Percentiles rank a stretch among this genome's conserved stretches.
Evolutionary conservation across 495 filamentous ascomycete species (phyloP).

Genomic region (Bacidia gigantensis): DNA sequence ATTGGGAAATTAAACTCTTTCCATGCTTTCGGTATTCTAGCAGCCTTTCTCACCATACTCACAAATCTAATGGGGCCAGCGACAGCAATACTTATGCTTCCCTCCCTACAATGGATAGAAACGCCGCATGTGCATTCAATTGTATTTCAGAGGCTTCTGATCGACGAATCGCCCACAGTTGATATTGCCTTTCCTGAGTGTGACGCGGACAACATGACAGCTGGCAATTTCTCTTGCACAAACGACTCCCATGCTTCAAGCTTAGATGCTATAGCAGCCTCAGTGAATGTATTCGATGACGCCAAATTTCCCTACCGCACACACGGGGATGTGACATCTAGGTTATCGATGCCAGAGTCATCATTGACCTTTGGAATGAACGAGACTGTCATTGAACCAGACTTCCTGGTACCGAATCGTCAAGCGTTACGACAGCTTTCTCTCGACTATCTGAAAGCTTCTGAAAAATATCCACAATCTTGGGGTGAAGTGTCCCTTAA

Average conservation of each 20-base stretch:
- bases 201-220: neutral
- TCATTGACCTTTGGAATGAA: too few species aligned
- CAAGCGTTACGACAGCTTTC: too few species aligned
- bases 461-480: too few species aligned
- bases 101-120: slow-evolving; percentile 13
- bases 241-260: neutral
- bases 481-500: too few species aligned
- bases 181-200: slow-evolving; percentile 2
- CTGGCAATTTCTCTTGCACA: slow-evolving; percentile 13
- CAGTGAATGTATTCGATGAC: too few species aligned
- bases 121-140: slow-evolving; percentile 5
- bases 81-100: slow-evolving; percentile 18
- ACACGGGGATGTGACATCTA: too few species aligned
- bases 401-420: too few species aligned
- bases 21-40: slow-evolving; percentile 12
- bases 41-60: slow-evolving; percentile 15
- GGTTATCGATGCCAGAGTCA: too few species aligned
- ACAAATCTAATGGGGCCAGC: slow-evolving; percentile 20
- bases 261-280: too few species aligned
- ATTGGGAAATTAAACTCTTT: slow-evolving; percentile 2
- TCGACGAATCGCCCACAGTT: neutral
- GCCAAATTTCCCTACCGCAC: too few species aligned
- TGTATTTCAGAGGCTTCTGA: neutral
- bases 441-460: too few species aligned
- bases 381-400: too few species aligned